A percentile compares a stretch with the other conserved stretches of the same genome.
These are phyloP conservation scores for Fremontodendron californicum DNA, from an alignment of 345 rosid species.

Conservation along the genomic window DNA sequence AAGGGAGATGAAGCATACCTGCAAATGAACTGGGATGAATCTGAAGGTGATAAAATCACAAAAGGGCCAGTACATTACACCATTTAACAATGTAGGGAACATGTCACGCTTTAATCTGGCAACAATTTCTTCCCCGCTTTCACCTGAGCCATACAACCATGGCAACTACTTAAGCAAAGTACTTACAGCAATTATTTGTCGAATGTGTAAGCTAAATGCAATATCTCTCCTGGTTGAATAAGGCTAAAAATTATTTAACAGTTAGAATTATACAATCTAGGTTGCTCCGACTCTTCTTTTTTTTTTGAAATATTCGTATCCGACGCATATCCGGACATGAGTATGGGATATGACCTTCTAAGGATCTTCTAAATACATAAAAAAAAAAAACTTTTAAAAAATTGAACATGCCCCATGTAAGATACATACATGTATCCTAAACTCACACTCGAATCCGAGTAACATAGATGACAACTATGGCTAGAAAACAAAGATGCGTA, in stretches of 20 bases:
- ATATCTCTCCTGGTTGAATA: background rate
- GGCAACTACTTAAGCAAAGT: conserved; percentile 11
- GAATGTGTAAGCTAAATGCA: background rate
- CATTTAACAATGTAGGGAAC: conserved; percentile 61
- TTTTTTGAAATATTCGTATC: too few relatives aligned
- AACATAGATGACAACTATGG: background rate
- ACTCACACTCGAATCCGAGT: too few relatives aligned
- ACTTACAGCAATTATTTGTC: background rate
- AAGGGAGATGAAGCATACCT: conserved; percentile 40
- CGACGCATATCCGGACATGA: too few relatives aligned
- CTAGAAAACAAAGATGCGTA: background rate
- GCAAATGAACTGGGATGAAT: conserved; percentile 79
- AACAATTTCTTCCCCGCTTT: conserved; percentile 41
- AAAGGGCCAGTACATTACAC: conserved; percentile 82
- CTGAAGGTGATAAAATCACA: conserved; percentile 87
- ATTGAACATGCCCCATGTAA: too few relatives aligned
- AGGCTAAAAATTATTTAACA: background rate
- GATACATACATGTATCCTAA: too few relatives aligned
- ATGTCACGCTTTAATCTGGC: conserved; percentile 76
- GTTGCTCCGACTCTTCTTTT: too few relatives aligned
- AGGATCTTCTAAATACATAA: too few relatives aligned
- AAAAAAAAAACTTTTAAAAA: too few relatives aligned
- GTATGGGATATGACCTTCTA: too few relatives aligned
- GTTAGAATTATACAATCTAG: background rate
- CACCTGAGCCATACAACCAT: conserved; percentile 48